Evolutionary conservation across 75 land plant genomes (phyloP), one percentile per base, ranked within the genome.

Genomic region (Cupressus sempervirens): DNA sequence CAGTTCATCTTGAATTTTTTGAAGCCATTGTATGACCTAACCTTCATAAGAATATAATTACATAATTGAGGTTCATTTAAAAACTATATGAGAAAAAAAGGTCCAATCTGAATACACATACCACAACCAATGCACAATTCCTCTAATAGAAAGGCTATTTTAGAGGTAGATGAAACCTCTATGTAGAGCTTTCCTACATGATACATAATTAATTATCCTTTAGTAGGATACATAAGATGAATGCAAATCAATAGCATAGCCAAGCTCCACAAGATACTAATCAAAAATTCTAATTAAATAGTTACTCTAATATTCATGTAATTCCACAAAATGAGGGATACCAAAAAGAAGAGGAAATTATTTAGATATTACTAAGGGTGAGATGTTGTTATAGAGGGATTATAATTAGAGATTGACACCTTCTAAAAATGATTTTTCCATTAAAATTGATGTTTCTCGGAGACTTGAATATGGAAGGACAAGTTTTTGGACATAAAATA

Each of bases 51-150:
- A 10, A 77, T 43, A 77, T 46, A 46, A 77, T 26, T 26, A 43
- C 46, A 26, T 10, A 9, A 77, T 26, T 77, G 80, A 38, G 43
- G 48, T 40, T 43, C 13, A 3, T 20, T 23, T 35, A 40, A 40
- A 41, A 26, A 11, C 41, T 7, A 40, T 77, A 43, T 23, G 50
- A 29, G 43, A 40, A 26, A 77, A 3, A 41, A 43, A 12, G 45
- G 41, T 77, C 80, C 3, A 15, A 96, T 98, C 95, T 98, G 96
- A 15, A 98, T 98, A 89, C 99, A 98, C 46, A 98, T 98, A 92
- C 99, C 99, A 86, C 98, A 98, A 35, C 99, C 99, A 88, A 98
- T 98, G 84, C 99, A 98, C 67, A 98, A 84, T 89, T 98, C 99
- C 89, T 98, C 99, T 12, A 98, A 98, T 48, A 98, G 94, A 81